These are phyloP conservation scores for Tetradesmus obliquus DNA, from an alignment of 139 green algal genomes.

Conservation along the genomic window DNA sequence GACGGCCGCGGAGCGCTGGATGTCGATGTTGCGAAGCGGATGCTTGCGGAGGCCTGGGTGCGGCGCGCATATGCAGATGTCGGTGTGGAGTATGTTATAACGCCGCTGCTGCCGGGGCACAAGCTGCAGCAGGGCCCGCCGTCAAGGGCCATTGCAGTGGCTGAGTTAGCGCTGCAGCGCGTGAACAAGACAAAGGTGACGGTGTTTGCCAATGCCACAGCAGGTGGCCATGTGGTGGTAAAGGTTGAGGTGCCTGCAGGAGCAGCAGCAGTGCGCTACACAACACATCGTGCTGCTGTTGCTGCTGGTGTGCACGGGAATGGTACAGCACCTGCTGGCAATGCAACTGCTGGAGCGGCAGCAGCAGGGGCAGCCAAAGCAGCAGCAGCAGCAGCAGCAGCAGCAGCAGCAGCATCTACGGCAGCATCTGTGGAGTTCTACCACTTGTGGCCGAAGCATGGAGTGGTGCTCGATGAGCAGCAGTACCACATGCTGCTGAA, in stretches of 20 bases:
- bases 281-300: not conserved
- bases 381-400: not conserved
- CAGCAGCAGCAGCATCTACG: not conserved
- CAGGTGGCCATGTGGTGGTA: not conserved
- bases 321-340: not conserved
- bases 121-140: not conserved
- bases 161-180: not conserved
- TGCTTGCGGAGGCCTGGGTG: constrained; percentile 10
- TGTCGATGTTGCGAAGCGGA: not conserved
- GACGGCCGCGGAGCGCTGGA: not conserved
- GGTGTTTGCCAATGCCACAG: not conserved
- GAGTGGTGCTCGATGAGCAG: constrained; percentile 27
- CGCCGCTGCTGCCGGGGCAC: not conserved
- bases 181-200: constrained; percentile 4
- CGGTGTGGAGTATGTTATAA: not conserved
- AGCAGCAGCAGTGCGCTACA: not conserved
- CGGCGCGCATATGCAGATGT: not conserved
- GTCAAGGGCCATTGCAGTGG: not conserved
- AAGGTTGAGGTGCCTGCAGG: not conserved
- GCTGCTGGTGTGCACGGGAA: not conserved
- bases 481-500: constrained; percentile 22
- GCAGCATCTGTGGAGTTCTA: constrained; percentile 11
- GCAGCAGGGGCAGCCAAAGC: not conserved
- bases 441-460: constrained; percentile 31
- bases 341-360: not conserved